A percentile compares a stretch with the other conserved stretches of the same genome.
Conservation (phyloP, 1,284 basidiomycete genomes). For the Sparassis latifolia region DNA sequence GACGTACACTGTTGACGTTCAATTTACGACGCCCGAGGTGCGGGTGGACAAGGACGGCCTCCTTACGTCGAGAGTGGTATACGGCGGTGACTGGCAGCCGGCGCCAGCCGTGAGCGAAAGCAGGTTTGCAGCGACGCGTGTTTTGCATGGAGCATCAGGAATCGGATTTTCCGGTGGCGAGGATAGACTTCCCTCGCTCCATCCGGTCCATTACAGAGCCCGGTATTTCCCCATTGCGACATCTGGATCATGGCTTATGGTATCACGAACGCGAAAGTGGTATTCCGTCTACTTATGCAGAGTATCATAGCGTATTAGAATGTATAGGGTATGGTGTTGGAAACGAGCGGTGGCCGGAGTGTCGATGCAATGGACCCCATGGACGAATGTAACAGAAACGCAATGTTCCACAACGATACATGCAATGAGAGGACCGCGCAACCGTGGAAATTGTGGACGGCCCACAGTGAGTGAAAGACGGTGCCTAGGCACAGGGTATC, state of each 20-base stretch:
- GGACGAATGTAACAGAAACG: background rate
- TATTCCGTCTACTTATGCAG: constrained; percentile 1
- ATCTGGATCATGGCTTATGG: background rate
- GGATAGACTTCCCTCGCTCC: too few species aligned
- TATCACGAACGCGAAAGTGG: background rate
- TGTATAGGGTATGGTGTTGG: constrained; percentile 1
- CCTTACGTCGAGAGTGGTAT: constrained; percentile 11
- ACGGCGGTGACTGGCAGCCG: too few species aligned
- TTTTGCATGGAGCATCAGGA: too few species aligned
- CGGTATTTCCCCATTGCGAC: background rate
- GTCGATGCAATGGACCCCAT: background rate
- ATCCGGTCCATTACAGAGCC: too few species aligned
- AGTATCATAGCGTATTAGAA: constrained; percentile 2
- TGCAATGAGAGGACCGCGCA: background rate
- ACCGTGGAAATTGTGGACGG: too few species aligned
- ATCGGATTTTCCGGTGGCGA: too few species aligned
- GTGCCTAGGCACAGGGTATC: too few species aligned
- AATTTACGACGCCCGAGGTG: constrained; percentile 53
- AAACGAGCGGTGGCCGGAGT: constrained; percentile 1
- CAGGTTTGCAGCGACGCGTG: background rate
- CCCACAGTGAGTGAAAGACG: too few species aligned
- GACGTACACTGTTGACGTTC: constrained; percentile 40
- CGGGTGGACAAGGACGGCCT: constrained; percentile 36
- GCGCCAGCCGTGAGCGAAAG: background rate
- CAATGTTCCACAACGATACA: constrained; percentile 4